These are phyloP conservation scores for Agroathelia rolfsii DNA, from an alignment of 1,284 basidiomycete species.

Conservation along the genomic window DNA sequence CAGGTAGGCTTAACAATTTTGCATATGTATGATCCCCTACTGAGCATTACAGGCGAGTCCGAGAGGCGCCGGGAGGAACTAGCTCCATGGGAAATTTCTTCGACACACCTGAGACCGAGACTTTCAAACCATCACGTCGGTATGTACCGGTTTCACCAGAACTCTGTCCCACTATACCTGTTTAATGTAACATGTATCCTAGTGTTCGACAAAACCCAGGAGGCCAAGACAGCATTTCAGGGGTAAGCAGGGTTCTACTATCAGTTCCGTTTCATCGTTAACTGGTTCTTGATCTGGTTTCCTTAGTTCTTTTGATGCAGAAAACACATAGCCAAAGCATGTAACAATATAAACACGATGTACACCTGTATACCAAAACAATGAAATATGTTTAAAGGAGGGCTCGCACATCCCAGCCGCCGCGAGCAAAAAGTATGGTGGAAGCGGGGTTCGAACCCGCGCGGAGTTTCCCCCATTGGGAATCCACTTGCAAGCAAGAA, in stretches of 20 bases:
- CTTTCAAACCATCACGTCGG: slow-evolving; percentile 62
- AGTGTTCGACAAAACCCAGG: slow-evolving; percentile 56
- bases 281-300: neutral
- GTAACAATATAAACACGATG: too few species aligned
- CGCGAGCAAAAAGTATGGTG: too few species aligned
- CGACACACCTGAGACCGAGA: slow-evolving; percentile 29
- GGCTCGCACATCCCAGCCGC: too few species aligned
- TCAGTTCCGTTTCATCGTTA: slow-evolving; percentile 11
- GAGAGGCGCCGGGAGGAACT: slow-evolving; percentile 40
- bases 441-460: slow-evolving; percentile 80
- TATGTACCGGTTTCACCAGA: slow-evolving; percentile 23
- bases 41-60: slow-evolving; percentile 42
- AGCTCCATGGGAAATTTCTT: slow-evolving; percentile 40
- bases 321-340: neutral
- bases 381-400: too few species aligned
- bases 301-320: slow-evolving; percentile 11
- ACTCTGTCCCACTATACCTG: slow-evolving; percentile 4
- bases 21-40: too few species aligned
- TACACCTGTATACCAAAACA: too few species aligned
- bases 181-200: neutral
- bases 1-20: slow-evolving; percentile 25
- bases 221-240: slow-evolving; percentile 48
- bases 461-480: slow-evolving; percentile 69
- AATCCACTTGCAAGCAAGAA: slow-evolving; percentile 34
- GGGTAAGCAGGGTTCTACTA: slow-evolving; percentile 30